Evolutionary conservation across 768 basidiomycete genomes (phyloP), one percentile per base, ranked within the genome.

Genomic region (Lentinula aciculospora): DNA sequence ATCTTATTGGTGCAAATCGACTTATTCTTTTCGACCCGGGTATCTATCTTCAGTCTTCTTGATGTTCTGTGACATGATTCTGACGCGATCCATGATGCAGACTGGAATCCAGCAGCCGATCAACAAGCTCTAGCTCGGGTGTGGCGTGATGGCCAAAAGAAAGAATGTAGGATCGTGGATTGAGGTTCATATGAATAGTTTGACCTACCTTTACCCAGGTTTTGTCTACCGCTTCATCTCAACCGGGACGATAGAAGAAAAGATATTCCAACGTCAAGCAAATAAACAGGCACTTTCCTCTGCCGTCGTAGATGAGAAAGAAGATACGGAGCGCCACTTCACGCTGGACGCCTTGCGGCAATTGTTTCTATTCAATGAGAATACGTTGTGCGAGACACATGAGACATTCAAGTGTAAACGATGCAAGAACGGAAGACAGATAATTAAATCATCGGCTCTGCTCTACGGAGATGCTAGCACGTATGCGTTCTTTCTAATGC

Each of bases 61-160:
- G 23, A 25, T n/a, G 15, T 19, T 17, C 25, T 17, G 17, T 17
- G 42, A 17, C 29, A 32, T 39, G 13, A 21, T 29, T 23, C 29
- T 10, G 46, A 49, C 23, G 58, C 36, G 36, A 17, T 34, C 50
- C 25, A 21, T 42, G 8, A 32, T 21, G n/a, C 59, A 94, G 95
- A 98, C 67, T 98, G 95, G 95, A 98, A 98, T 65, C 95, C 95
- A 25, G 96, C 96, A 9, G 93, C 95, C 27, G 96, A 99, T 71
- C 97, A 98, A 68, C 96, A 99, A 69, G 96, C 96, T 7, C 79
- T 99, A 4, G 96, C 96, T 44, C 93, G 96, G 69, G 96, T 99
- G 8, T 99, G 96, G 96, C 90, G 96, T 74, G 96, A 99, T 67
- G 96, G 96, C 0, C 96, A 98, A 71, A 99, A 97, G 84, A 98